A percentile compares a stretch with the other conserved stretches of the same genome.
phyloP scores from a whole-genome alignment of 176 grass and related monocot species.

The Aechmea fasciata region DNA sequence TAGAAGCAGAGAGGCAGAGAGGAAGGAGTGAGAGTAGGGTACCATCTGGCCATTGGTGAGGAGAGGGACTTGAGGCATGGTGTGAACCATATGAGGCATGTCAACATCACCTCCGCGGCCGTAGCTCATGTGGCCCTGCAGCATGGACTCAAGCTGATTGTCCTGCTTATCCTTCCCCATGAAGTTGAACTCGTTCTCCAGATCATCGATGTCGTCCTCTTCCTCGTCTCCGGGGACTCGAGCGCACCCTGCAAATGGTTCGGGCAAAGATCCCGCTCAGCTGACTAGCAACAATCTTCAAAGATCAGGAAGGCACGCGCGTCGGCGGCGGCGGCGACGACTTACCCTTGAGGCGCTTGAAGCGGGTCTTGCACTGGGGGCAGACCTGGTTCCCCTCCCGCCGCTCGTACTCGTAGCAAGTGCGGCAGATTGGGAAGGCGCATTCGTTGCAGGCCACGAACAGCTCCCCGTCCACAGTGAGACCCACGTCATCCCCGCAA shows the following conservation, averaged over 20 bases:
- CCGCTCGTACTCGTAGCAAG: slow-evolving; percentile 99
- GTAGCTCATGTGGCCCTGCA: slow-evolving; percentile 56
- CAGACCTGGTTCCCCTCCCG: slow-evolving; percentile 85
- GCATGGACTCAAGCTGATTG: slow-evolving; percentile 49
- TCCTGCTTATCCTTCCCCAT: slow-evolving; percentile 35
- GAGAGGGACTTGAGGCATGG: slow-evolving; percentile 63
- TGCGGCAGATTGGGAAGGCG: slow-evolving; percentile 80
- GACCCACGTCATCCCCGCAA: slow-evolving; percentile 72
- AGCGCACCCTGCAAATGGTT: slow-evolving; percentile 35
- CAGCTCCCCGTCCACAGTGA: slow-evolving; percentile 75
- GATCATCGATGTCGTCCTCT: slow-evolving; percentile 75
- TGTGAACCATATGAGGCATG: slow-evolving; percentile 23
- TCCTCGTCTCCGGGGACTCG: slow-evolving; percentile 81
- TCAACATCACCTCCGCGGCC: slow-evolving; percentile 55
- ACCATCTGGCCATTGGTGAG: slow-evolving; percentile 94
- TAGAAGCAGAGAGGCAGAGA: not conserved
- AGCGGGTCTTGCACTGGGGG: slow-evolving; percentile 99
- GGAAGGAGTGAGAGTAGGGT: not conserved
- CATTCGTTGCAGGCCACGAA: slow-evolving; percentile 91
- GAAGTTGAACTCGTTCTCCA: slow-evolving; percentile 74
- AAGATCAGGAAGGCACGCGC: slow-evolving; percentile 1
- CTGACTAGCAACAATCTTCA: not conserved
- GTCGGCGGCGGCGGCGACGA: not conserved
- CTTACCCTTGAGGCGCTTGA: slow-evolving; percentile 97
- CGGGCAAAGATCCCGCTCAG: not conserved